Percentiles rank a stretch among this genome's conserved stretches.
phyloP scores from a whole-genome alignment of 352 stramenopile species.

The Aphanomyces cochlioides region DNA sequence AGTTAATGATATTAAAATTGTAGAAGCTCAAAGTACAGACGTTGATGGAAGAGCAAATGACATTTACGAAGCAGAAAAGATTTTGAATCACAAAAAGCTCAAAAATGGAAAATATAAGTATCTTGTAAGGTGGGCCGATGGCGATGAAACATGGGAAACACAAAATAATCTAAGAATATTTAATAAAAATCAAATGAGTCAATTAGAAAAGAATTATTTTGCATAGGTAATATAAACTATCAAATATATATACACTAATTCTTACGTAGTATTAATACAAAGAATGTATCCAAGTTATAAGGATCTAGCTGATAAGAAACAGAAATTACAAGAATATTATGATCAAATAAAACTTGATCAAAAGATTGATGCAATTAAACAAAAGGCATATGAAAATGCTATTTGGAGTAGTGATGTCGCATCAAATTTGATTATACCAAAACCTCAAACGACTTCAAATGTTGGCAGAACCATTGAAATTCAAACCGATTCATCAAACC shows the following conservation, averaged over 20 bases:
- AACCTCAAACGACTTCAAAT: no score
- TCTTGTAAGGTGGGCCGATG: constrained; percentile 22
- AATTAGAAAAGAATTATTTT: constrained; percentile 10
- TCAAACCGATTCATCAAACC: no score
- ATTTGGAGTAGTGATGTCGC: not conserved
- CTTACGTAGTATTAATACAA: not conserved
- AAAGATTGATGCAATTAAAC: not conserved
- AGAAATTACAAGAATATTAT: not conserved
- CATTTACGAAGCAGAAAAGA: constrained; percentile 24
- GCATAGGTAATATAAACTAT: no score
- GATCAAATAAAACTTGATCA: not conserved
- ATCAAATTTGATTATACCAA: not conserved
- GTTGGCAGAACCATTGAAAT: no score
- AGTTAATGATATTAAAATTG: constrained; percentile 31
- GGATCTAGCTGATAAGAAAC: not conserved
- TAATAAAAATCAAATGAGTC: not conserved
- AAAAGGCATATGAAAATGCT: constrained; percentile 5
- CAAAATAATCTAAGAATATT: constrained; percentile 20
- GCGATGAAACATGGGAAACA: constrained; percentile 24
- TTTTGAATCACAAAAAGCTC: constrained; percentile 21
- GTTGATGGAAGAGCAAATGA: constrained; percentile 8
- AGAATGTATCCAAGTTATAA: constrained; percentile 1
- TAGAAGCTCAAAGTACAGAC: not conserved
- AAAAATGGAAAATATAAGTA: constrained; percentile 32
- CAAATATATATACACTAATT: not conserved